Percentiles rank a stretch among this genome's conserved stretches.
Conservation (phyloP, 495 filamentous ascomycete species). For the Penicillium canescens region DNA sequence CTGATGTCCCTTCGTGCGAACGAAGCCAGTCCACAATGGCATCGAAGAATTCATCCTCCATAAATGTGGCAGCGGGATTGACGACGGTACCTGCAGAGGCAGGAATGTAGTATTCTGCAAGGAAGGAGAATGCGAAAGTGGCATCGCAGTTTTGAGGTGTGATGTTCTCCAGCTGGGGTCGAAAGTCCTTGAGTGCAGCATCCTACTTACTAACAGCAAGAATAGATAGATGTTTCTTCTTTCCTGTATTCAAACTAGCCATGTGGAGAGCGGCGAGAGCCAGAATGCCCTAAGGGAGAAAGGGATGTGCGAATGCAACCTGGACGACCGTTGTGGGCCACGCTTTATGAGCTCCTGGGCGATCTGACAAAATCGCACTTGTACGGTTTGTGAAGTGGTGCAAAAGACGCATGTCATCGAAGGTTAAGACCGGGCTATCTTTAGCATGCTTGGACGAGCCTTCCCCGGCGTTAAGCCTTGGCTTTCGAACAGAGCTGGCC, state of each 20-base stretch:
- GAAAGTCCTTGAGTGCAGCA: conserved; percentile 1
- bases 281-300: background rate
- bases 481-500: background rate
- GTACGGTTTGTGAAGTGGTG: background rate
- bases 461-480: background rate
- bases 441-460: background rate
- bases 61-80: conserved; percentile 1
- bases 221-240: background rate
- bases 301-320: background rate
- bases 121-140: background rate
- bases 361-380: background rate
- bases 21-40: background rate
- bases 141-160: background rate
- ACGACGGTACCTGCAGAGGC: background rate
- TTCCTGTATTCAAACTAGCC: background rate
- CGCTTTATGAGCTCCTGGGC: background rate
- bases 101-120: conserved; percentile 1
- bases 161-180: background rate
- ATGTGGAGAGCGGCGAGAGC: background rate
- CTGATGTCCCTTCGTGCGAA: background rate
- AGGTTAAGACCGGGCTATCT: background rate
- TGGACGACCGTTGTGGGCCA: background rate
- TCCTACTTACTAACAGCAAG: background rate
- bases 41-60: background rate
- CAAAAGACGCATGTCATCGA: background rate